These are phyloP conservation scores for Wilcoxina mikolae DNA, from an alignment of 495 filamentous ascomycete species.

Conservation along the genomic window DNA sequence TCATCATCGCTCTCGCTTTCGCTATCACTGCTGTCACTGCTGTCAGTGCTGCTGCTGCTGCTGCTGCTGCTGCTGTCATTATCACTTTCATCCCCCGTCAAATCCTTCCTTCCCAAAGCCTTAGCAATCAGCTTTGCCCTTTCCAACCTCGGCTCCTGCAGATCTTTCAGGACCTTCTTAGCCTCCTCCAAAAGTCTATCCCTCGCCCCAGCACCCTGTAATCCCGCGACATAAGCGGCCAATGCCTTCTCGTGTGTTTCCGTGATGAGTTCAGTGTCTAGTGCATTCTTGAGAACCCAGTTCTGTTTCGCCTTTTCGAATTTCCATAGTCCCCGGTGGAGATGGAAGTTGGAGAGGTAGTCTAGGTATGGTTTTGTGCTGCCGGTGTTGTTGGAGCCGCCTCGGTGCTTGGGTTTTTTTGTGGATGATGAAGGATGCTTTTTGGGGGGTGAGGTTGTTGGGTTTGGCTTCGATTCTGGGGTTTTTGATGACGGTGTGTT, in stretches of 20 bases:
- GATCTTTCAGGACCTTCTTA: constrained; percentile 17
- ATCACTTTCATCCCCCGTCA: constrained; percentile 10
- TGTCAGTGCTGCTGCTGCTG: neutral
- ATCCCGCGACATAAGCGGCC: constrained; percentile 18
- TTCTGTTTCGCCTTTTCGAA: constrained; percentile 28
- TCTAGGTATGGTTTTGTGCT: constrained; percentile 7
- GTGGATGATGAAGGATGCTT: neutral
- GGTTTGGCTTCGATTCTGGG: neutral
- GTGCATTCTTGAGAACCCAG: constrained; percentile 25
- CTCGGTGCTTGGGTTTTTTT: constrained; percentile 1
- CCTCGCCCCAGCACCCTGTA: constrained; percentile 20
- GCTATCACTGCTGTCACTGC: neutral
- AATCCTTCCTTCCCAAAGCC: constrained; percentile 20
- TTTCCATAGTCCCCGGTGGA: constrained; percentile 17
- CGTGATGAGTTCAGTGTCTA: constrained; percentile 12
- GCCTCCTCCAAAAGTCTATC: constrained; percentile 21
- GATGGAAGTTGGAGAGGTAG: constrained; percentile 19
- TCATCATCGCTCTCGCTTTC: neutral
- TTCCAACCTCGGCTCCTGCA: constrained; percentile 9
- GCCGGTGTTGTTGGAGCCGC: constrained; percentile 2
- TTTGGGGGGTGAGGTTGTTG: neutral
- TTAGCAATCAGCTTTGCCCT: constrained; percentile 27
- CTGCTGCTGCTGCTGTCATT: neutral
- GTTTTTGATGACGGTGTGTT: neutral
- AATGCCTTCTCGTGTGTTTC: constrained; percentile 12